Base-by-base conservation (phyloP, 2,329 filamentous ascomycete species). In the Fusarium pseudocircinatum region DNA sequence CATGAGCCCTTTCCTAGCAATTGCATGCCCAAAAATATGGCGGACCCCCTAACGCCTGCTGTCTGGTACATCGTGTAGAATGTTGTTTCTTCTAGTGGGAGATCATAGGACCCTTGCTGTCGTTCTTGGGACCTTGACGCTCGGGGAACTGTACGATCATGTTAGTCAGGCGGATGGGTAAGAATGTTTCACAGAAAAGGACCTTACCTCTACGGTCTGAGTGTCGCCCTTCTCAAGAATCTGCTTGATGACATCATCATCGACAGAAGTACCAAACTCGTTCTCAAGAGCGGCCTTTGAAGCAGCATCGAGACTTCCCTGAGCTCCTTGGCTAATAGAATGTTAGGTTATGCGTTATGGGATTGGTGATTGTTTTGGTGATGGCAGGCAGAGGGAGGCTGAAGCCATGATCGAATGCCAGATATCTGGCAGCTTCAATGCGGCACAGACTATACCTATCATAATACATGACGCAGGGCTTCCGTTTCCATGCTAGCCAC, bases 241-340 rank as follows among this genome's bases (percentile, higher is more conserved):
- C 84, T 90, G 86, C 84, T 90, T 90, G 79, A 98, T 92, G 67
- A 93, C 91, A 1, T 96, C 93, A 13, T 98, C 95, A 30, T 94
- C 92, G 61, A 91, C 87, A 76, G 87, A 84, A 20, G 94, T 96
- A 76, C 94, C 94, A 77, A 99, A 99, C 85, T 98, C 95, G 75
- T 91, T 92, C 79, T 96, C 92, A 9, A 99, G 87, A 52, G 87
- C 87, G 47, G 86, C 84, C 75, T 97, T 93, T 76, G 94, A 93
- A 14, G 95, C 95, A 15, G 85, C 84, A 79, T 98, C 93, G 47
- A 93, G 86, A 67, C 91, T 88, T 63, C 96, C 96, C 82, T 97
- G 94, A 49, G 89, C 90, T 74, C 96, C 96, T 82, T 97, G 95
- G 83, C 95, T 97, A 67, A 68, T 46, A 39, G 12, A 7, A 22